Base-by-base conservation (phyloP, 768 basidiomycete species). In the Russula dissimulans region DNA sequence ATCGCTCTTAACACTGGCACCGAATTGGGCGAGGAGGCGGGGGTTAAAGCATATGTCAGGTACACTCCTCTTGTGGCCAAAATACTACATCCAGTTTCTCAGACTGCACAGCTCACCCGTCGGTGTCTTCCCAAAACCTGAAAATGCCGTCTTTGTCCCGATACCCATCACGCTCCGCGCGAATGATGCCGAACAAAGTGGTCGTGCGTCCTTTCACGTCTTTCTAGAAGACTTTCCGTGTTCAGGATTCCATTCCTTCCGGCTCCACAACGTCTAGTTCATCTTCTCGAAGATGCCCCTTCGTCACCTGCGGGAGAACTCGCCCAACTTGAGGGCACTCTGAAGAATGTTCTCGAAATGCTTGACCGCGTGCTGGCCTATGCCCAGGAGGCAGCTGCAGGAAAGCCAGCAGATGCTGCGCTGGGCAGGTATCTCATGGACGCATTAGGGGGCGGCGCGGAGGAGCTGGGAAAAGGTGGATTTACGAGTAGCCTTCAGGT, bases 131-230 rank as follows among this genome's bases (percentile, higher is more conserved):
- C 90, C 89, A 39, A 95, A 92, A 75, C 84, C 91, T 46, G 95
- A 97, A 76, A 95, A 97, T 74, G 91, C 90, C 67, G 90, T 95
- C 34, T 98, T 98, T 73, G 79, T 90, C 32, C 95, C 95, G 39
- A 84, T 98, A 54, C 89, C 91, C n/a, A 87, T 90, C 61, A 83
- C 89, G 62, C 78, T 98, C 58, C 83, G 82, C 66, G 90, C 90
- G 73, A 83, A 87, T 66, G 84, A 89, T 47, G 79, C 86, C 38
- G 95, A 98, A 71, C 84, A 87, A 61, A 86, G 89, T 62, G 91
- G 91, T 46, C 76, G 94, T 95, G 72, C 72, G 91, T 81, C 7
- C 10, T 4, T 39, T 52, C 34, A 38, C 50, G 7, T 17, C 42
- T 53, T 17, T n/a, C 17, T 60, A 36, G n/a, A 60, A 12, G 0